Conservation (phyloP, 2,329 filamentous ascomycete species). For the Paecilomyces sp. region DNA sequence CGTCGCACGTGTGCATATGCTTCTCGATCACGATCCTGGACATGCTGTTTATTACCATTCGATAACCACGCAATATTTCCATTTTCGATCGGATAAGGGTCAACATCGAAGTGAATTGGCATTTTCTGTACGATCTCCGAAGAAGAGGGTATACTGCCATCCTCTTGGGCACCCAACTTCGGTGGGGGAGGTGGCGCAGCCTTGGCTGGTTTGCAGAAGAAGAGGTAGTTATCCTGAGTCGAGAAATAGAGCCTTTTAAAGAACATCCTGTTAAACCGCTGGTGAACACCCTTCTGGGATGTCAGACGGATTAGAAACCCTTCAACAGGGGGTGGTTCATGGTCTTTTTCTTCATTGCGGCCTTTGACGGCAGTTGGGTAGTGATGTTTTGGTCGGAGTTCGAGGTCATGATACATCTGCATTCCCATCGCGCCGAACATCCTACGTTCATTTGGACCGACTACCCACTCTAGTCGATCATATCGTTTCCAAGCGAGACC, state of each 20-base stretch:
- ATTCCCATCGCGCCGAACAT: slow-evolving; percentile 66
- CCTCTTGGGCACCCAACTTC: slow-evolving; percentile 38
- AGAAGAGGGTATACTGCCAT: slow-evolving; percentile 45
- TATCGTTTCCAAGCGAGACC: slow-evolving; percentile 64
- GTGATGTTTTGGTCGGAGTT: slow-evolving; percentile 58
- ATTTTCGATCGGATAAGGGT: slow-evolving; percentile 53
- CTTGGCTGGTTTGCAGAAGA: slow-evolving; percentile 56
- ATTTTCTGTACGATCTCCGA: slow-evolving; percentile 49
- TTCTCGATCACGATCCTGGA: slow-evolving; percentile 49
- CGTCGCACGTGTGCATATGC: slow-evolving; percentile 54
- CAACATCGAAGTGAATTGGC: slow-evolving; percentile 55
- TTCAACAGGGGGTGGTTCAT: slow-evolving; percentile 57
- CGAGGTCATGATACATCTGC: slow-evolving; percentile 59
- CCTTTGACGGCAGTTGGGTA: slow-evolving; percentile 48
- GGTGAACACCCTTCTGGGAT: slow-evolving; percentile 54
- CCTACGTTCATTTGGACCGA: slow-evolving; percentile 57
- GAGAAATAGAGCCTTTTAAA: slow-evolving; percentile 61
- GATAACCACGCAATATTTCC: slow-evolving; percentile 51
- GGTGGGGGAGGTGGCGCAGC: slow-evolving; percentile 55
- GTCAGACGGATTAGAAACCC: slow-evolving; percentile 60
- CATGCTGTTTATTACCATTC: slow-evolving; percentile 37
- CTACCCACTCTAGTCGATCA: slow-evolving; percentile 61
- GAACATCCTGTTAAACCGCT: slow-evolving; percentile 53
- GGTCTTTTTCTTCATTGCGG: slow-evolving; percentile 33
- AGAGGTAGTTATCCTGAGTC: slow-evolving; percentile 55